phyloP scores from a whole-genome alignment of 1,284 basidiomycete species.

The Rhizopogon parksii region DNA sequence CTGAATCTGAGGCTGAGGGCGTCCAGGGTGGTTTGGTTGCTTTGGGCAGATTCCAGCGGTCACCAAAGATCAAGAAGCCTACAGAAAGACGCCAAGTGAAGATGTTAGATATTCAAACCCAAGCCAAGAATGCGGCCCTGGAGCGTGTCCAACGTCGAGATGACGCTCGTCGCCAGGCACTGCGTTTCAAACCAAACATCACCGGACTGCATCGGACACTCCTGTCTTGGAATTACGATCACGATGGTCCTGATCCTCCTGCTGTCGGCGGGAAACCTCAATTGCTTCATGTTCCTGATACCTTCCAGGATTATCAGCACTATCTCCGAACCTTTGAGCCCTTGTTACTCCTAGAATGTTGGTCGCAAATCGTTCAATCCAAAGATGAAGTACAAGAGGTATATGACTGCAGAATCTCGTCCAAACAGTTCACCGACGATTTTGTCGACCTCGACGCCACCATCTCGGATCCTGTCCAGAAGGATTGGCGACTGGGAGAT shows the following conservation, averaged over 20 bases:
- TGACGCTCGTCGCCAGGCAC: conserved; percentile 55
- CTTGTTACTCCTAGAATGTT: conserved; percentile 85
- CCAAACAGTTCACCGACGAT: conserved; percentile 62
- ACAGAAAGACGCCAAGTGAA: conserved; percentile 64
- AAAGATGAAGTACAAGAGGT: conserved; percentile 57
- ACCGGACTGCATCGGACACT: conserved; percentile 75
- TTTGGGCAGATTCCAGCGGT: conserved; percentile 57
- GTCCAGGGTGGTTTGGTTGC: conserved; percentile 44
- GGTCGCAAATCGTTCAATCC: conserved; percentile 81
- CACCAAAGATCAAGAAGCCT: conserved; percentile 51
- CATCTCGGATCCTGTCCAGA: conserved; percentile 49
- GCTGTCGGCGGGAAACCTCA: conserved; percentile 31
- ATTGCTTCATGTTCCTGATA: conserved; percentile 50
- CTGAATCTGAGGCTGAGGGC: conserved; percentile 53
- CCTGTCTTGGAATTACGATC: conserved; percentile 82
- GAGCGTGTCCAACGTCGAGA: conserved; percentile 50
- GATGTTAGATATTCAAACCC: conserved; percentile 52
- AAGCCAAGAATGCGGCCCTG: conserved; percentile 36
- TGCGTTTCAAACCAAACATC: conserved; percentile 80
- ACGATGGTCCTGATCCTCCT: conserved; percentile 57
- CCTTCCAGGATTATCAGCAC: conserved; percentile 60
- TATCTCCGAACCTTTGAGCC: conserved; percentile 82
- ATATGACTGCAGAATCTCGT: conserved; percentile 53
- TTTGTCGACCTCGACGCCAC: conserved; percentile 70
- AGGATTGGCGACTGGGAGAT: conserved; percentile 73